Base-by-base conservation (phyloP, 139 green algal species). In the Zygnema circumcarinatum region DNA sequence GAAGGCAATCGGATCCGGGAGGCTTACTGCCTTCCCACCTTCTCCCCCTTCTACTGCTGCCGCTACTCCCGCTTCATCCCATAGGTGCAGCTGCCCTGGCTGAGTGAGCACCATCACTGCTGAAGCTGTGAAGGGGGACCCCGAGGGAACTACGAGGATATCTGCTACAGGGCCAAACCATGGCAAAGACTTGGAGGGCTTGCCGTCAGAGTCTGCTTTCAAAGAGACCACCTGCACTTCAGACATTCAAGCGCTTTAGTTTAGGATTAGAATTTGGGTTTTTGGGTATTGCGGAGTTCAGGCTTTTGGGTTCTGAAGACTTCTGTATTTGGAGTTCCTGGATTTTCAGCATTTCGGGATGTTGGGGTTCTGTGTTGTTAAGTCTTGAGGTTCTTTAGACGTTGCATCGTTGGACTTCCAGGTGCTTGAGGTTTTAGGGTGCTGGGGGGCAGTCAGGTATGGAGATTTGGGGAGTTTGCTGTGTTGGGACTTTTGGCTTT, bases 121-220 rank as follows among this genome's bases (percentile, higher is more conserved):
- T 39, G 56, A 32, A 3, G 75, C n/a, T 83, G 2, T 78, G 69
- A 22, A 52, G 16, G 20, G 39, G 62, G 32, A 38, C 25, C 31
- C n/a, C 2, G 0, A 3, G n/a, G 81, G 62, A 32, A 74, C 25
- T 41, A 82, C 1, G 2, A 87, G 33, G 1, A 87, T 56, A 35
- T 87, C 62, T 25, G 31, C 62, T 29, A 87, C 81, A 38, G 81
- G 81, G 3, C 62, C 62, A 38, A 87, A 81, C 81, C 62, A 87
- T 25, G 81, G 81, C 11, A 87, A 33, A 16, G 74, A 56, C 2
- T 25, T 82, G 29, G 35, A 16, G 3, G 7, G 7, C 16, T 78
- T 42, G 7, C 16, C 16, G 36, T 36, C 16, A 53, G 69, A 53
- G 7, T 42, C 69, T 36, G 69, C 7, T 53, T 42, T 78, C 35